Evolutionary conservation across 2,329 filamentous ascomycete genomes (phyloP), one percentile per base, ranked within the genome.

Genomic region (Arthrocladium fulminans): DNA sequence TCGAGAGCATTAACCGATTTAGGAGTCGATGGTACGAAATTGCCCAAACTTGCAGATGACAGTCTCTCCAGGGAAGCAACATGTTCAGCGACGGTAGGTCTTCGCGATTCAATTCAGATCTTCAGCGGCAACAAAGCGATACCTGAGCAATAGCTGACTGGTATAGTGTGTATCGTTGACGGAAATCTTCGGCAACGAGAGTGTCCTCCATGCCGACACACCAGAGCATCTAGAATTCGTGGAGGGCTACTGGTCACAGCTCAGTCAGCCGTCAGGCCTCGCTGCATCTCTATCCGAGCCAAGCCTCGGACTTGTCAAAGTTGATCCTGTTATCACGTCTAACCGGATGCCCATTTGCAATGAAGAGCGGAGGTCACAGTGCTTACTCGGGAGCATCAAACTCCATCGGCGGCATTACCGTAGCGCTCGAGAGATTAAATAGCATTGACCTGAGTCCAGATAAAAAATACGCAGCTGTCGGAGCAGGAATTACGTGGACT

Each of bases 331-430:
- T 45, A 5, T 32, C 43, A n/a, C 43, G 43, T 12, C 43, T 45
- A 13, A 61, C 58, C 4, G 44, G 49, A 1, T 68, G 65, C 20
- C 58, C 61, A 0, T 80, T 81, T 54, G 76, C 76, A 5, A 61
- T 77, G 54, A 74, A 76, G 54, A 73, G 73, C 4, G 77, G 77
- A 25, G 78, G 77, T 1, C 77, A 80, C 60, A 75, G 73, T 48
- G 72, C 74, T 2, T 76, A 77, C 55, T 65, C 72, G n/a, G 71
- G 72, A 52, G 73, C 71, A 34, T 68, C 75, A 1, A 79, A 72
- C 52, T 70, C 73, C 38, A 60, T 68, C 10, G 68, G 63, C 2
- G 65, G 64, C 7, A 55, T 68, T 32, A 63, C 58, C 6, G 61
- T 67, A n/a, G 22, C 32, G 3, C 34, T 47, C 10, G 34, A 25